Base-by-base conservation (phyloP, 352 stramenopile genomes). In the Phytopythium aichiense region DNA sequence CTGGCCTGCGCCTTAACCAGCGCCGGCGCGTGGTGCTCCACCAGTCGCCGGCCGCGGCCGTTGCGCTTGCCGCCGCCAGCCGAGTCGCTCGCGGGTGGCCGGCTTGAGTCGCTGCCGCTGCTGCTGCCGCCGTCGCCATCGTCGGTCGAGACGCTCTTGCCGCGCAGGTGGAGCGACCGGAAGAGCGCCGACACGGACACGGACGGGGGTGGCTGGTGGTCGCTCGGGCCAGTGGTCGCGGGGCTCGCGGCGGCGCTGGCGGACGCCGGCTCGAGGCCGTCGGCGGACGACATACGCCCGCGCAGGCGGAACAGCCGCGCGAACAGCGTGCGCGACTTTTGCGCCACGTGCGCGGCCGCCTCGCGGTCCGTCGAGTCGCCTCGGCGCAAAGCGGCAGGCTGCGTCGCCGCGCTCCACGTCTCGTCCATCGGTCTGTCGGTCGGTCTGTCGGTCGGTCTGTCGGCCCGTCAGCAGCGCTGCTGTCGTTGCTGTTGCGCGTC, bases 241-340 rank as follows among this genome's bases (percentile, higher is more conserved):
- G 42, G 15, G 18, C 20, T 20, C 1, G 42, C 42, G 20, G 16
- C 42, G 7, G 42, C 20, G 18, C 42, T 23, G 15, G n/a, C 9
- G 12, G 52, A 38, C 13, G n/a, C 52, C 11, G 60, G 54, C 4
- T 60, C 54, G 16, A 28, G 7, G 15, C 30, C 28, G 46, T 52
- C 28, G 28, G 52, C 22, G 25, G 43, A 28, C 15, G 64, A 64
- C 22, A 61, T 60, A 12, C 63, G 66, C 5, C 69, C 67, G 37
- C 72, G 76, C n/a, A 69, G 67, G 22, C 72, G 72, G 54, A 79
- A 79, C 23, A 79, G 59, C 20, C 69, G 64, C 22, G 69, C 52
- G 30, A 80, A 56, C 1, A 77, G 63, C 56, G 67, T 73, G 9
- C 31, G 28, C 20, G 54, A 59, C 23, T 25, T 49, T 31, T 31